Evolutionary conservation across 208 protist genomes (phyloP).

Genomic region (Crithidia sp.): DNA sequence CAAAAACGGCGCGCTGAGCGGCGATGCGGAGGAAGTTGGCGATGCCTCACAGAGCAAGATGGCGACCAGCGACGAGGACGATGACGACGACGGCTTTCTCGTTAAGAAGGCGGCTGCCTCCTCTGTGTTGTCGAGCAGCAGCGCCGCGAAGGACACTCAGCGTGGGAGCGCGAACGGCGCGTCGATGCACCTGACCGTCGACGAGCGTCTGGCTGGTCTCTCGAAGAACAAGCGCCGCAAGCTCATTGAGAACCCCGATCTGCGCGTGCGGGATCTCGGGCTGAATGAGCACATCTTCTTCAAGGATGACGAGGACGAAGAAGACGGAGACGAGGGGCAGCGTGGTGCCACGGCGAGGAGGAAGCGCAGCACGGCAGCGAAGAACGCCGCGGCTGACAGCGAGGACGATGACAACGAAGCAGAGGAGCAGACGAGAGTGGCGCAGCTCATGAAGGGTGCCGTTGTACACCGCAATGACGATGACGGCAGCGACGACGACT

Average conservation of each 20-base stretch:
- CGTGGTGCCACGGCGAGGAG: neutral
- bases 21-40: constrained; percentile 10
- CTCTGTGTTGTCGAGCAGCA: neutral
- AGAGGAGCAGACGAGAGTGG: constrained; percentile 20
- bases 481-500: constrained; percentile 23
- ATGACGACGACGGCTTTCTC: constrained; percentile 48
- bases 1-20: constrained; percentile 33
- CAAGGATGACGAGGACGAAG: constrained; percentile 66
- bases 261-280: constrained; percentile 81
- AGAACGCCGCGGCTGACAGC: neutral
- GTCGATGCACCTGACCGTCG: constrained; percentile 54
- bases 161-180: neutral
- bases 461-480: constrained; percentile 30
- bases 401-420: constrained; percentile 10
- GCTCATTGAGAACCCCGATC: constrained; percentile 79
- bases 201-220: constrained; percentile 87
- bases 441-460: constrained; percentile 45
- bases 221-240: constrained; percentile 86
- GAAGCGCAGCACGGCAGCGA: neutral
- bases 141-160: neutral
- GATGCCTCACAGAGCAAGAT: no score
- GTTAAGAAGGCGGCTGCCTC: constrained; percentile 40
- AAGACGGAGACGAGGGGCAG: constrained; percentile 36
- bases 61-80: constrained; percentile 28
- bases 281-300: constrained; percentile 76